phyloP scores from a whole-genome alignment of 2,329 filamentous ascomycete genomes.

The Juglanconis oblonga region DNA sequence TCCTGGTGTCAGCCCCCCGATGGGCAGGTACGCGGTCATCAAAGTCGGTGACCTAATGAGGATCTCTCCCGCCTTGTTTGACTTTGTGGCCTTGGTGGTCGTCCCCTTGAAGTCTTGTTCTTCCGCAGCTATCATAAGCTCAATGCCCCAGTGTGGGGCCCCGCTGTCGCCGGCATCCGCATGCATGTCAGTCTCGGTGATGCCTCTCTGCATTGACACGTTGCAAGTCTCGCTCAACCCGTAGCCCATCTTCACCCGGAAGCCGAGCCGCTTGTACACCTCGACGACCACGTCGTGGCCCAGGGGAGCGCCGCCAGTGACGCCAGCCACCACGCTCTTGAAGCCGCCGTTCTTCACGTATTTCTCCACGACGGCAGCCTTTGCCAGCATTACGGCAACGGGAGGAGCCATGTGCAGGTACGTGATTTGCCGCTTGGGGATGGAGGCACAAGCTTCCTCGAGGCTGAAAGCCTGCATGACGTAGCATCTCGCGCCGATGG shows the following conservation, averaged over 20 bases:
- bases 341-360: conserved; percentile 47
- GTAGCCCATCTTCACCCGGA: conserved; percentile 58
- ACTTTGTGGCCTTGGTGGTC: conserved; percentile 37
- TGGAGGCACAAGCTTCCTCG: conserved; percentile 57
- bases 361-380: conserved; percentile 64
- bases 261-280: conserved; percentile 58
- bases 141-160: conserved; percentile 63
- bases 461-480: conserved; percentile 71
- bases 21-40: conserved; percentile 67
- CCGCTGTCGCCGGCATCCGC: conserved; percentile 58
- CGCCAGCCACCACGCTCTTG: conserved; percentile 49
- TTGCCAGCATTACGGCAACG: conserved; percentile 66
- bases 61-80: conserved; percentile 58
- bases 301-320: conserved; percentile 64
- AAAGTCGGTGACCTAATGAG: conserved; percentile 62
- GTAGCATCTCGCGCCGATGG: conserved; percentile 56
- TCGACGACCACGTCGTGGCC: conserved; percentile 53
- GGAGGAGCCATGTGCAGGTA: conserved; percentile 66
- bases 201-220: conserved; percentile 57
- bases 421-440: conserved; percentile 62
- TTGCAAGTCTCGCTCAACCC: conserved; percentile 74
- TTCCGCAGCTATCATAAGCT: conserved; percentile 60
- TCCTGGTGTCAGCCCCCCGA: conserved; percentile 36
- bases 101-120: conserved; percentile 30
- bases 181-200: conserved; percentile 42